Base-by-base conservation (phyloP, 148 eudicot genomes). In the Vaccinium vitisidaea region DNA sequence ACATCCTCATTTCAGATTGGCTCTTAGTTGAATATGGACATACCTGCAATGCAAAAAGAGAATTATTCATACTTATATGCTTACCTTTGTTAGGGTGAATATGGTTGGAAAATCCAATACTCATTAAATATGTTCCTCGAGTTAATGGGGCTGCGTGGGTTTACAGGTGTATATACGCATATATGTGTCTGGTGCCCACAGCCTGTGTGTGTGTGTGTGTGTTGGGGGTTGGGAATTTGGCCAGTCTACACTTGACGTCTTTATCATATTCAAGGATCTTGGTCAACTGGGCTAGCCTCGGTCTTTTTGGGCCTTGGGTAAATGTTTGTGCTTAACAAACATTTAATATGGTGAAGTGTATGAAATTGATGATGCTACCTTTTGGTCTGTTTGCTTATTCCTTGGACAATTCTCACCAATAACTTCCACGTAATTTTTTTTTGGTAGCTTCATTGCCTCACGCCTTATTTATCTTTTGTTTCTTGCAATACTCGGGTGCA, bases 401-500 rank as follows among this genome's bases (percentile, higher is more conserved):
- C 8, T 18, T 5, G 77, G 54, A 82, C 18, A 15, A 69, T 7
- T 50, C 52, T 69, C 25, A 27, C 19, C 67, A 54, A 8, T 19
- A 13, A 21, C 46, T 71, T 71, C 21, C 11, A 19, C 12, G 54
- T 50, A 73, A 25, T 75, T 21, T 48, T 14, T 3, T 59, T 48
- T 30, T 81, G 77, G 46, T 13, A 63, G 52, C 70, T 67, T 48
- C 58, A 36, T 53, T 77, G 36, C 9, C 6, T 75, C 9, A 32
- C 11, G 49, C 46, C 53, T 59, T 5, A 10, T 46, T 74, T n/a
- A 75, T 8, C 21, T 85, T 80, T 85, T 52, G 23, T 76, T 83
- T 79, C 43, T 14, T 77, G 48, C 54, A 23, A 86, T 86, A 23
- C 56, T 82, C 21, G 54, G 83, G 15, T 86, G 75, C 85, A 97